phyloP scores from a whole-genome alignment of 257 asterid species.

The Solanum phureja region DNA sequence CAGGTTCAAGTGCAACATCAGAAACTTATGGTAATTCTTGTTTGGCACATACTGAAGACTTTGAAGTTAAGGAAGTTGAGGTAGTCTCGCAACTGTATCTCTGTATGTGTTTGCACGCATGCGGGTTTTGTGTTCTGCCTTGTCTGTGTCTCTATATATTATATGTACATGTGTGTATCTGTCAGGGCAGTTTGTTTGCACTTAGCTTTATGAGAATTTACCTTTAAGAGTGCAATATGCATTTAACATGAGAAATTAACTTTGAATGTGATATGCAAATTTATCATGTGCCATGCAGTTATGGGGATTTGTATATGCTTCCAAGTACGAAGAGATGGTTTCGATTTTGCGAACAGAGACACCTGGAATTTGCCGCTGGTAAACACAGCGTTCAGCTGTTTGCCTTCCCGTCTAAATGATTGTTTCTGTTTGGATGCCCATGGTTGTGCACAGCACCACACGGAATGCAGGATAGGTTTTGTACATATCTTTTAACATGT shows the following conservation, averaged over 20 bases:
- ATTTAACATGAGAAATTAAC: not conserved
- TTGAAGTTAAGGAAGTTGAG: conserved; percentile 83
- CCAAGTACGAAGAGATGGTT: conserved; percentile 73
- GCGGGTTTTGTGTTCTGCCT: not conserved
- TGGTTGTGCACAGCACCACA: not conserved
- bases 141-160: not conserved
- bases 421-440: not conserved
- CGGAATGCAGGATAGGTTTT: not conserved
- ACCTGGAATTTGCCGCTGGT: conserved; percentile 67
- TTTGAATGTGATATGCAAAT: not conserved
- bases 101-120: not conserved
- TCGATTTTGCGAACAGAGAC: conserved; percentile 47
- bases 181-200: not conserved
- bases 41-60: conserved; percentile 54
- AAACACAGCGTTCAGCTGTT: not conserved
- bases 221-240: not conserved
- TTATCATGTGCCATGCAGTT: conserved; percentile 27
- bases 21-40: conserved; percentile 87
- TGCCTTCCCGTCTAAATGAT: not conserved
- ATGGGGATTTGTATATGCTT: conserved; percentile 88
- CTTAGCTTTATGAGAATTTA: not conserved
- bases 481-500: not conserved
- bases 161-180: not conserved
- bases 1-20: conserved; percentile 81
- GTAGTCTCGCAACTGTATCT: conserved; percentile 23